Evolutionary conservation across 2,329 filamentous ascomycete species (phyloP), one percentile per base, ranked within the genome.

Genomic region (Talaromyces atroroseus): DNA sequence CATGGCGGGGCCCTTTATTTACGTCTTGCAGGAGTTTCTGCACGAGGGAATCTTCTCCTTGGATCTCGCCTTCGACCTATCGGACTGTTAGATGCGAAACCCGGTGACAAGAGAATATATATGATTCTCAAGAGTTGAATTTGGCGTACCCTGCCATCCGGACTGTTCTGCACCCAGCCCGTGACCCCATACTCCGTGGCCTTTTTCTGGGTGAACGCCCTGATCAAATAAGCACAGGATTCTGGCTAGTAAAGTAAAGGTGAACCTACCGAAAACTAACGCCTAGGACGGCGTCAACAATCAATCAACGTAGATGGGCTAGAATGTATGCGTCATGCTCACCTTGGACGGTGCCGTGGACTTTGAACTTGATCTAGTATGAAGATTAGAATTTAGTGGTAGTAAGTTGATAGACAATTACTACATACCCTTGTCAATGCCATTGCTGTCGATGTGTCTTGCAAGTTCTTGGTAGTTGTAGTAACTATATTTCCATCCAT

Each of bases 1-100:
- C 86, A 55, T 83, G 78, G 1, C 79, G 76, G 0, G 92, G 92
- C 0, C 92, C 92, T 52, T 83, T 80, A 65, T 90, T 81, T 48
- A 96, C 76, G 60, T 90, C 85, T 63, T 87, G 83, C 36, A 95
- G 74, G 62, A 96, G 87, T 55, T 84, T 81, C 52, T 84, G 73
- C 24, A 97, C 70, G 2, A 80, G 73, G 0, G 83, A 80, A 1
- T 85, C 79, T 1, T 82, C 78, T 29, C 90, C 92, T 69, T 97
- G 92, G 5, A 87, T 91, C 74, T 96, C 92, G 24, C 92, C 92
- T 67, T 90, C 84, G 48, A 97, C 92, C 90, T 96, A 62, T 56
- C 45, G 29, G 14, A 16, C 6, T 54, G 23, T 49, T 50, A 40
- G 44, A n/a, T 5, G n/a, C 2, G 16, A n/a, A 7, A 45, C 42